Evolutionary conservation across 805 yeast genomes (phyloP), one percentile per base, ranked within the genome.

Genomic region (Nematodospora valgi): DNA sequence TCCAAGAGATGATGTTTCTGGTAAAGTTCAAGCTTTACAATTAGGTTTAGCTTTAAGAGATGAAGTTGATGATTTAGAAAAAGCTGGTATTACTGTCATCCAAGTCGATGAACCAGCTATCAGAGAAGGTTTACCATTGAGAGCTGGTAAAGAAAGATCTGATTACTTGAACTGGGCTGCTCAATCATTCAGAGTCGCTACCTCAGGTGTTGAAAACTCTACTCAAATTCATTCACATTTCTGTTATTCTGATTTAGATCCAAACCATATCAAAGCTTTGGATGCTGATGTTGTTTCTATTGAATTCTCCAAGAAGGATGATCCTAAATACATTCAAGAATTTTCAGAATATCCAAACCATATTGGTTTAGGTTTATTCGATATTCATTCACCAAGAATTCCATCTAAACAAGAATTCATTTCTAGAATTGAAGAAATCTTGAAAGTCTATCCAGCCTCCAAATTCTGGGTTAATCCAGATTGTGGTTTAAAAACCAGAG

Each of bases 391-490:
- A 42, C 98, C 98, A 76, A 88, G 98, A 80, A 86, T 93, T 59
- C 98, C 98, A 60, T 89, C 98, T 42, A 85, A 83, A 74, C 88
- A 85, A 67, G 98, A 93, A 76, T 91, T 93, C 72, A 82, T 87
- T 68, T 72, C 82, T 64, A 88, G 96, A 76, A 86, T 93, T 62
- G 80, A 80, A 62, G 93, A 87, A 68, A 89, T 93, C 75, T 76
- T 93, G 72, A 87, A 88, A 77, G 93, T 86, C 44, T 91, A 91
- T 79, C 97, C 97, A 67, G 94, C 93, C 64, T 86, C 86, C 70
- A 91, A 89, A 72, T 86, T 93, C 81, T 93, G 98, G 98, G 95
- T 93, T 65, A 93, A 93, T 94, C 98, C 98, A 62, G 98, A 93
- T 78, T 93, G 98, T 82, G 98, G 98, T 81, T 82, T 93, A 71